These are phyloP conservation scores for Limonium bicolor DNA, from an alignment of 148 eudicot genomes.

Conservation along the genomic window DNA sequence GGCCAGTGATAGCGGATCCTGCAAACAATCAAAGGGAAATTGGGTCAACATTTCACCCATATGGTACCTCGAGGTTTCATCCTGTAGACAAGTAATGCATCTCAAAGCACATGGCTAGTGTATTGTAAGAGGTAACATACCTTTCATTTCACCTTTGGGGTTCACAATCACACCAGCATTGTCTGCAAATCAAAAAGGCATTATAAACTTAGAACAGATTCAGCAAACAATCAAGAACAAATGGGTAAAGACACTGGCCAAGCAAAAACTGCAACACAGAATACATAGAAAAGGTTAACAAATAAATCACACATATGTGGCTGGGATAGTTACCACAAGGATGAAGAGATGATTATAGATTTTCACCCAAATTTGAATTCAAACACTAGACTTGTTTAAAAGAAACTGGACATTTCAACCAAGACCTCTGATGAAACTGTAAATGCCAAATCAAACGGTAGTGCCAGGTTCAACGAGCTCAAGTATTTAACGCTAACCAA, in stretches of 20 bases:
- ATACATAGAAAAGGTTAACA: background rate
- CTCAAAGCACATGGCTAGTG: no score
- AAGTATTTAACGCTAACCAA: no score
- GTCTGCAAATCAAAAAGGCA: background rate
- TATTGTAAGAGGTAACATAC: background rate
- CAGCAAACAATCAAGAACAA: background rate
- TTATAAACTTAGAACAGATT: background rate
- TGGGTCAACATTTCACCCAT: no score
- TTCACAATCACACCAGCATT: slow-evolving; percentile 7
- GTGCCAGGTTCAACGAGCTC: no score
- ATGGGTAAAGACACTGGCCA: background rate
- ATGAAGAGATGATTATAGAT: no score
- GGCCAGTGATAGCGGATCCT: slow-evolving; percentile 8
- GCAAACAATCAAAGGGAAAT: background rate
- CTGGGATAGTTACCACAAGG: background rate
- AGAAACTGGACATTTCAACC: no score
- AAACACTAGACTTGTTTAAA: no score
- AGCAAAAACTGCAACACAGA: background rate
- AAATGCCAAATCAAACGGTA: no score
- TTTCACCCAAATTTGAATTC: no score
- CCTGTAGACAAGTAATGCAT: no score
- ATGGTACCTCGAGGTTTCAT: no score
- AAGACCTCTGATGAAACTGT: no score
- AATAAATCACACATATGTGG: background rate
- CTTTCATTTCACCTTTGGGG: slow-evolving; percentile 7